phyloP scores from a whole-genome alignment of 106 monocot species.

The Dioscorea alata region DNA sequence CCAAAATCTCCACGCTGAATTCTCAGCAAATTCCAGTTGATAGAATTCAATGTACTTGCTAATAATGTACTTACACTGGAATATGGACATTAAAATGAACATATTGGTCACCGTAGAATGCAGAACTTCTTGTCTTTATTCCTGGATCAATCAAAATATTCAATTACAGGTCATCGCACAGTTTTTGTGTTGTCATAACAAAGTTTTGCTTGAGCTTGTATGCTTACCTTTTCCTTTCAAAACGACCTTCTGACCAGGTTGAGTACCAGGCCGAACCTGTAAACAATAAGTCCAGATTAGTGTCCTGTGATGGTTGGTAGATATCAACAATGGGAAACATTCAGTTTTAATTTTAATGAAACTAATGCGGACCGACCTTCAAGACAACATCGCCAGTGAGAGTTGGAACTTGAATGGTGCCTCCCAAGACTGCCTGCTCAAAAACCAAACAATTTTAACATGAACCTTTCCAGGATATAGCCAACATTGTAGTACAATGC shows the following conservation, averaged over 20 bases:
- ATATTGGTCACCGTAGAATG: conserved; percentile 36
- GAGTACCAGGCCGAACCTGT: conserved; percentile 92
- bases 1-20: no score
- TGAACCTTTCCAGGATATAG: neutral
- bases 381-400: conserved; percentile 95
- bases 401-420: conserved; percentile 90
- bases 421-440: conserved; percentile 87
- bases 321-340: neutral
- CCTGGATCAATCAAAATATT: conserved; percentile 11
- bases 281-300: neutral
- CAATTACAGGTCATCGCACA: neutral
- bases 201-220: no score
- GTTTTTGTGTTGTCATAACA: no score
- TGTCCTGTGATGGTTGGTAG: neutral
- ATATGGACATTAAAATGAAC: conserved; percentile 50
- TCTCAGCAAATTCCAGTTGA: no score
- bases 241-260: conserved; percentile 95
- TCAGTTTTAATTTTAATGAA: no score
- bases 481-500: neutral
- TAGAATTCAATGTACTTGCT: no score
- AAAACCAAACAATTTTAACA: neutral
- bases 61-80: conserved; percentile 29
- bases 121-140: conserved; percentile 31
- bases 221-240: conserved; percentile 85
- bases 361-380: conserved; percentile 44